These are phyloP conservation scores for Pelargonium nanum DNA, from an alignment of 345 rosid genomes.

Conservation along the genomic window DNA sequence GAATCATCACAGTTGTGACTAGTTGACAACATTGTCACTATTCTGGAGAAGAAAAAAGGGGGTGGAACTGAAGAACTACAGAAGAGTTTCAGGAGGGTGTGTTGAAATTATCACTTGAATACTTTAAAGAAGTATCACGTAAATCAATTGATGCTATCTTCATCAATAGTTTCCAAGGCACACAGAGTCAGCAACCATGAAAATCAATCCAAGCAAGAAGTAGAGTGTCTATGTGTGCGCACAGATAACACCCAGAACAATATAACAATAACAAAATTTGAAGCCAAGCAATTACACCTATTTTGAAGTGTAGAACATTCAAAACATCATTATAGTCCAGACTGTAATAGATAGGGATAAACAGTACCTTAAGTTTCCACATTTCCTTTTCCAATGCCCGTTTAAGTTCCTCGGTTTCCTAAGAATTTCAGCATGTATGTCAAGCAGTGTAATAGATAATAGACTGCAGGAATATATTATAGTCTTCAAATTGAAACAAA, in stretches of 20 bases:
- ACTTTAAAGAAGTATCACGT: too few relatives aligned
- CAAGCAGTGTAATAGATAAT: constrained; percentile 5
- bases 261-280: too few relatives aligned
- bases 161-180: too few relatives aligned
- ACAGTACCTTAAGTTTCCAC: constrained; percentile 34
- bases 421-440: constrained; percentile 15
- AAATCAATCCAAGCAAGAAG: background rate
- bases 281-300: background rate
- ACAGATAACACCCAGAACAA: background rate
- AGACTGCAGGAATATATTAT: constrained; percentile 2
- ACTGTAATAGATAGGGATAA: background rate
- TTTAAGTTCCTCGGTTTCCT: constrained; percentile 42
- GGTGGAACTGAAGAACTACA: background rate
- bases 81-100: background rate
- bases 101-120: background rate
- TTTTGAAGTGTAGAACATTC: background rate
- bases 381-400: constrained; percentile 35
- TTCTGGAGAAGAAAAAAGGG: background rate
- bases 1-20: background rate
- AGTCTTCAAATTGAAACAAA: background rate
- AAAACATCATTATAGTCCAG: background rate
- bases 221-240: background rate
- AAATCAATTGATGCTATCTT: too few relatives aligned
- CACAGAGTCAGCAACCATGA: background rate
- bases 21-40: background rate